phyloP scores from a whole-genome alignment of 345 rosid species.

The Eucalyptus camaldulensis region DNA sequence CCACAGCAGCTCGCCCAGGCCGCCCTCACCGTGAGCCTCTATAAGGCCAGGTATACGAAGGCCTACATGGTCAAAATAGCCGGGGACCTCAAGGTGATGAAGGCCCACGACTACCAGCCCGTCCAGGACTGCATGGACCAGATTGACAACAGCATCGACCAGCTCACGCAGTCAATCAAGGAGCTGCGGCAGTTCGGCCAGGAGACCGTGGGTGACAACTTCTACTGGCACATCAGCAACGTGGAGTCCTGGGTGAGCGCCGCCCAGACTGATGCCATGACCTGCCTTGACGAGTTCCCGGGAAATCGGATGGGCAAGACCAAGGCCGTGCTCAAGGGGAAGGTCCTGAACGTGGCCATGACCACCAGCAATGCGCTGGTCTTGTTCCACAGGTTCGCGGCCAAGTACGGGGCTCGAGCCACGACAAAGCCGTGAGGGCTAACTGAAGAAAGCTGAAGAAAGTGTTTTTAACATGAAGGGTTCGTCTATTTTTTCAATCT shows the following conservation, averaged over 20 bases:
- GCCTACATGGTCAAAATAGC: conserved; percentile 39
- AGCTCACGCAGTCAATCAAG: conserved; percentile 40
- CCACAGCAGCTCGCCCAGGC: conserved; percentile 51
- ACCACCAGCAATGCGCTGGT: conserved; percentile 71
- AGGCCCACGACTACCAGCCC: conserved; percentile 24
- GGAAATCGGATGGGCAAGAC: conserved; percentile 49
- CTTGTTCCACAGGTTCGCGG: conserved; percentile 53
- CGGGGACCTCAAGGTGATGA: conserved; percentile 13
- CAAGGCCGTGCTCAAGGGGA: conserved; percentile 62
- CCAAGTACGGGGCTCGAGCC: conserved; percentile 12
- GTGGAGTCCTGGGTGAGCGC: conserved; percentile 68
- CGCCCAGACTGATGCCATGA: conserved; percentile 57
- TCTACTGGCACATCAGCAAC: conserved; percentile 43
- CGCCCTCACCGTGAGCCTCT: conserved; percentile 54
- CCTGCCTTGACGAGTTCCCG: conserved; percentile 43
- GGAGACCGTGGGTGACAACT: conserved; percentile 2
- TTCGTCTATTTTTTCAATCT: neutral
- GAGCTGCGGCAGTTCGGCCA: conserved; percentile 35
- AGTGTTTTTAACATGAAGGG: neutral
- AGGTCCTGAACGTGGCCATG: conserved; percentile 70
- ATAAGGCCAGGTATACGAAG: conserved; percentile 33
- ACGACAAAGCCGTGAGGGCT: conserved; percentile 2
- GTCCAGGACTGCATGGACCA: conserved; percentile 60
- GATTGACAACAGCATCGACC: conserved; percentile 36
- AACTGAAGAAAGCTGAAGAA: neutral